Evolutionary conservation across 768 basidiomycete species (phyloP).

Genomic region (Astraeus odoratus): DNA sequence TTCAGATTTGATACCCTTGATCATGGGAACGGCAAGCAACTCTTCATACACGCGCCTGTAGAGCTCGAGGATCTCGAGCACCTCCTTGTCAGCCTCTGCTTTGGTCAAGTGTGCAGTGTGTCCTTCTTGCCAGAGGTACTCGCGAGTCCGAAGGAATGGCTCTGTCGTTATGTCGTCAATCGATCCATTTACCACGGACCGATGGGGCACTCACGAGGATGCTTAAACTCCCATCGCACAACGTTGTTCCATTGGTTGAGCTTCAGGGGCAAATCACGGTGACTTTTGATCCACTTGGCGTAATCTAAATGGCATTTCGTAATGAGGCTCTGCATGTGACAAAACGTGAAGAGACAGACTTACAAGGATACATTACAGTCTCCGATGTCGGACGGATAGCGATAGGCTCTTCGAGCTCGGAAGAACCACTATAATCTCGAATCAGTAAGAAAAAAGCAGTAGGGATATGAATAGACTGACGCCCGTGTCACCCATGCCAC

Average conservation of each 20-base stretch:
- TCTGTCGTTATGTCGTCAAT: constrained; percentile 37
- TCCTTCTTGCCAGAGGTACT: constrained; percentile 99
- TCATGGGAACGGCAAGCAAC: constrained; percentile 93
- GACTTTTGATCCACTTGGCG: constrained; percentile 96
- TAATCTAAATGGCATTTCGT: no score
- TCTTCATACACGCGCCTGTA: constrained; percentile 96
- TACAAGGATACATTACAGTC: constrained; percentile 99
- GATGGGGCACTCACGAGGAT: constrained; percentile 59
- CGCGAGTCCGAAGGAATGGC: constrained; percentile 97
- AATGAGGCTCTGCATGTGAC: no score
- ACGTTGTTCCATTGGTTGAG: constrained; percentile 99
- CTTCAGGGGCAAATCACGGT: constrained; percentile 95
- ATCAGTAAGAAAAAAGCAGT: not conserved
- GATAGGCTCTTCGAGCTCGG: constrained; percentile 94
- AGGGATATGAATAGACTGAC: constrained; percentile 39
- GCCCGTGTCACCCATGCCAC: constrained; percentile 99
- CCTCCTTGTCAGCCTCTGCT: constrained; percentile 85
- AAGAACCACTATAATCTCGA: constrained; percentile 59
- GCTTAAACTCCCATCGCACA: constrained; percentile 99
- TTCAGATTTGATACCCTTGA: constrained; percentile 94
- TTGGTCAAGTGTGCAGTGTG: constrained; percentile 93
- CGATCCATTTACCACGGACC: not conserved
- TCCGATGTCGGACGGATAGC: constrained; percentile 98
- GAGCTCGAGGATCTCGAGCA: constrained; percentile 89
- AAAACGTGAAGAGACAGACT: constrained; percentile 21